Evolutionary conservation across 2,329 filamentous ascomycete species (phyloP), one percentile per base, ranked within the genome.

Genomic region (Claviceps spartinae): DNA sequence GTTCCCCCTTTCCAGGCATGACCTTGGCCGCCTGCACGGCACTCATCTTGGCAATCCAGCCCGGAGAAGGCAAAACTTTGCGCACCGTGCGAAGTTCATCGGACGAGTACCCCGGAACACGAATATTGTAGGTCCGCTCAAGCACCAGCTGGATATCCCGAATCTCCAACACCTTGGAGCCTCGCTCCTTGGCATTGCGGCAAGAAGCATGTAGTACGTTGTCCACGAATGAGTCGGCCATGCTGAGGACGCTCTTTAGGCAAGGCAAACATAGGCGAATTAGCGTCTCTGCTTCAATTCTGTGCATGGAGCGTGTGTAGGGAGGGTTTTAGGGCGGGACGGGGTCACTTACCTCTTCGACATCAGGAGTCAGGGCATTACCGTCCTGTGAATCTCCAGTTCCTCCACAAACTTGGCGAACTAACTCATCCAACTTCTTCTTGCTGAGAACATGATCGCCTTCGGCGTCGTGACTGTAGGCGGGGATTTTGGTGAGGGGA

Each of bases 1-100:
- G 14, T n/a, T 79, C 76, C 48, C 74, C 72, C 65, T 79, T 79
- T 24, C 79, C 77, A 4, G 79, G 74, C 69, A 79, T 83, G 46
- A 84, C 89, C 73, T 97, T 97, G 47, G 89, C 88, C 1, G 90
- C 91, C 69, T 95, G 89, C 16, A 98, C 85, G 24, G 93, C 91
- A 62, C 89, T 91, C 85, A 98, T 94, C 76, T 98, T 98, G 59
- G 86, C 85, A 56, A 93, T 91, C 89, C 93, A 98, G 22, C 82
- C 86, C 16, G 85, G 74, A 20, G 88, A 83, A 2, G 93, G 93
- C 65, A 93, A 86, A 50, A 94, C 85, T 73, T 96, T 96, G 66
- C 90, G 84, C 34, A 97, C 91, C 0, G 89, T 96, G 53, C 93
- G 83, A 54, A 96, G 79, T 69, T 98, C 93, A 63, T 98, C 93